Base-by-base conservation (phyloP, 2,329 filamentous ascomycete genomes). In the Hypoxylon sp. region DNA sequence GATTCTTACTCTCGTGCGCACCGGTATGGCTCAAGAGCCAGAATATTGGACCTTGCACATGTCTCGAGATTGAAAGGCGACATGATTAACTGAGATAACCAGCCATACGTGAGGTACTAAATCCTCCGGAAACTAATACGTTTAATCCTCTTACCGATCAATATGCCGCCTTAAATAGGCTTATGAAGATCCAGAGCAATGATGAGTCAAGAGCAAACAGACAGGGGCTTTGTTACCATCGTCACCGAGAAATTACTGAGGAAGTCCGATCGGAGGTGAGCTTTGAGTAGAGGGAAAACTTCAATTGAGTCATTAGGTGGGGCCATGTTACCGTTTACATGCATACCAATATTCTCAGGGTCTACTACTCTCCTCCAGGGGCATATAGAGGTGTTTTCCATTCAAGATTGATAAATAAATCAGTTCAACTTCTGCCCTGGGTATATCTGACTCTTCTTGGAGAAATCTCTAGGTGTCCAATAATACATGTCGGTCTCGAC, bases 21-120 rank as follows among this genome's bases (percentile, higher is more conserved):
- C 55, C 90, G 87, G 72, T 94, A 94, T 33, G 90, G 90, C 70
- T 92, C 82, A 43, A 94, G 79, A 62, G 87, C 81, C 64, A 93
- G 77, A 59, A 94, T 92, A 74, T 93, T 94, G 38, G 88, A 82
- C 66, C 90, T 83, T 35, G 89, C 90, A 71, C 90, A 93, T 61
- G 83, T 88, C 67, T 89, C 78, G 48, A 94, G 78, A 71, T 92
- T 84, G 74, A 93, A 93, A 26, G 87, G 79, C 27, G 84, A 81
- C 80, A 86, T 86, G 55, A 60, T 71, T 31, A 23, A 35, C n/a
- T 15, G 10, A 37, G 35, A 33, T 42, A 50, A 18, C 42, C 20
- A 55, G 47, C 47, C 41, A 46, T 31, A 5, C 27, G 4, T 27
- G 4, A 29, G 37, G 45, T 41, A 24, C 29, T 56, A 20, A n/a